Conservation (phyloP, 805 yeast species). For the Helenozyma baotianmanensis region DNA sequence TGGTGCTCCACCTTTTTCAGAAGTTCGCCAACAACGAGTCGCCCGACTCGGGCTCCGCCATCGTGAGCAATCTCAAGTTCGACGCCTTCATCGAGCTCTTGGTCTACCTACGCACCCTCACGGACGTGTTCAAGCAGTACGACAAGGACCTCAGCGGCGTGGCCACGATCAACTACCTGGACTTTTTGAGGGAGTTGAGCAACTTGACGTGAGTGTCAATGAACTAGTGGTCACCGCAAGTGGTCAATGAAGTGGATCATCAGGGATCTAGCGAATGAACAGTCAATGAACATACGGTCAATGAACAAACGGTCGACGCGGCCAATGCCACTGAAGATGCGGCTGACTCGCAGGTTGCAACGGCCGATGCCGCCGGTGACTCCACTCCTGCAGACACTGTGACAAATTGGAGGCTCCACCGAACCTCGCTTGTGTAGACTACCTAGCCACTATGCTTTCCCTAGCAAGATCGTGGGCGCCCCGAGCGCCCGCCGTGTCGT, state of each 20-base stretch:
- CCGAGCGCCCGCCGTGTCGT: too few species aligned
- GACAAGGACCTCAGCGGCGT: slow-evolving; percentile 73
- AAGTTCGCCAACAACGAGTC: slow-evolving; percentile 43
- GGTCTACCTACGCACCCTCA: slow-evolving; percentile 69
- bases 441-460: too few species aligned
- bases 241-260: background rate
- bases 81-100: slow-evolving; percentile 79
- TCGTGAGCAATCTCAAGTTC: slow-evolving; percentile 53
- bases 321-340: too few species aligned
- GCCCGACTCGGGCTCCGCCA: slow-evolving; percentile 17
- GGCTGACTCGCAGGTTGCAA: too few species aligned
- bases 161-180: slow-evolving; percentile 62
- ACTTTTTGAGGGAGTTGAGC: slow-evolving; percentile 54
- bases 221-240: background rate
- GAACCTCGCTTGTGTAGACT: too few species aligned
- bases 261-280: too few species aligned
- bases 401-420: too few species aligned
- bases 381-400: too few species aligned
- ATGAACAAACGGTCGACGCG: too few species aligned
- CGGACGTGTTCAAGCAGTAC: slow-evolving; percentile 73
- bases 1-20: slow-evolving; percentile 54
- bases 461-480: too few species aligned
- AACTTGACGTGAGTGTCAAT: slow-evolving; percentile 17
- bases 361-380: too few species aligned
- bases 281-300: too few species aligned